phyloP scores from a whole-genome alignment of 495 filamentous ascomycete genomes.

The Neurospora sp. region DNA sequence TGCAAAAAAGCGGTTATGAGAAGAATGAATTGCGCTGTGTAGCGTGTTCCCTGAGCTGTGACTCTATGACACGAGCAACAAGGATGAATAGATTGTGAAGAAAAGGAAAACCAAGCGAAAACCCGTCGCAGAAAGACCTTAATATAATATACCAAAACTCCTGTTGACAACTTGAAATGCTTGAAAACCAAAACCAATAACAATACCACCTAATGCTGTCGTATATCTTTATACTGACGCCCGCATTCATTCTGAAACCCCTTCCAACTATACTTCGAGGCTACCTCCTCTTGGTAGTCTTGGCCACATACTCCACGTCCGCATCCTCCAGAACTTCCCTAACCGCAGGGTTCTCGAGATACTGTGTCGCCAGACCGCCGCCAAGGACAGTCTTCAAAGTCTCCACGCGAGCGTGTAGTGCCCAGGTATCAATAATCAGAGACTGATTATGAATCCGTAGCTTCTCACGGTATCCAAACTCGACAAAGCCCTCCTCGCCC shows the following conservation, averaged over 20 bases:
- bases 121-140: background rate
- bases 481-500: constrained; percentile 58
- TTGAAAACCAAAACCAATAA: background rate
- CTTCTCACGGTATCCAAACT: constrained; percentile 69
- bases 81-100: too few relatives aligned
- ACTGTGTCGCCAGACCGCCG: constrained; percentile 74
- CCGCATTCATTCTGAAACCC: background rate
- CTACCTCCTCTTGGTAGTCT: background rate
- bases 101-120: background rate
- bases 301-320: constrained; percentile 20
- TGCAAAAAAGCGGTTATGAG: too few relatives aligned
- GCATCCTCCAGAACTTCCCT: constrained; percentile 51
- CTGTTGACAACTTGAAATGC: background rate
- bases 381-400: constrained; percentile 67
- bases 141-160: background rate
- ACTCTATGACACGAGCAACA: too few relatives aligned
- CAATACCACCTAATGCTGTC: background rate
- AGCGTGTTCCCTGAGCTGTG: too few relatives aligned
- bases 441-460: constrained; percentile 64
- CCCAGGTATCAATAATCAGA: constrained; percentile 84
- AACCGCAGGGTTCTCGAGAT: constrained; percentile 69
- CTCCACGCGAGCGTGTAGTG: constrained; percentile 71
- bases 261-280: background rate
- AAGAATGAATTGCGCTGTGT: too few relatives aligned
- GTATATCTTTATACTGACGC: background rate